These are phyloP conservation scores for Metschnikowia koreensis DNA, from an alignment of 805 yeast genomes.

Conservation along the genomic window DNA sequence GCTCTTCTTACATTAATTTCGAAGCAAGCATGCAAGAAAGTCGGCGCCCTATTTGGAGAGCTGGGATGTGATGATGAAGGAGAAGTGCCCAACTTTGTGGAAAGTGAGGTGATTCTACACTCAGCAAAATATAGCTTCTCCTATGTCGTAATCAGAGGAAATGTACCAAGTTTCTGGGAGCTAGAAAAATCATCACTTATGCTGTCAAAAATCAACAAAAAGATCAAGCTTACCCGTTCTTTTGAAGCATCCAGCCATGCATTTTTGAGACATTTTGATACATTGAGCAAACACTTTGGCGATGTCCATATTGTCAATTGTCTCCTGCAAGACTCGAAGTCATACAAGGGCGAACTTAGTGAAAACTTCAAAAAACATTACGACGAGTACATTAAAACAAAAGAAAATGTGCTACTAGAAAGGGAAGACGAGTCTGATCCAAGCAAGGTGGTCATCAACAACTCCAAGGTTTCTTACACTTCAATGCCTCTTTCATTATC, in stretches of 20 bases:
- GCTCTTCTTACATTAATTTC: constrained; percentile 49
- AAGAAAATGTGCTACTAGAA: constrained; percentile 6
- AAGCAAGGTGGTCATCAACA: constrained; percentile 30
- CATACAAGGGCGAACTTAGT: constrained; percentile 48
- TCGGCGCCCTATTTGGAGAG: constrained; percentile 53
- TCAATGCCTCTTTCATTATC: constrained; percentile 34
- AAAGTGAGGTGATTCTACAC: constrained; percentile 49
- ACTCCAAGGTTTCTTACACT: constrained; percentile 22
- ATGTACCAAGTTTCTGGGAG: constrained; percentile 57
- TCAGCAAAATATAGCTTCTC: constrained; percentile 41
- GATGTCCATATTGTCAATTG: constrained; percentile 51
- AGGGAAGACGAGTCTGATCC: constrained; percentile 8
- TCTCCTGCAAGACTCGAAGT: constrained; percentile 38
- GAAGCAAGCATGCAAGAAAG: constrained; percentile 48
- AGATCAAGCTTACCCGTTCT: constrained; percentile 47
- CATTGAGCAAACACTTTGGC: constrained; percentile 46
- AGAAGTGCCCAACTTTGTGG: constrained; percentile 50
- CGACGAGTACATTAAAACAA: constrained; percentile 8
- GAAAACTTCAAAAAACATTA: constrained; percentile 28
- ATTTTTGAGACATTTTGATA: constrained; percentile 49
- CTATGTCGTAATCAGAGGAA: constrained; percentile 49
- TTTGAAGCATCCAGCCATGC: constrained; percentile 55
- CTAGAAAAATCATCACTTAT: constrained; percentile 39
- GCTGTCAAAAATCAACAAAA: constrained; percentile 36
- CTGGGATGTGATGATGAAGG: constrained; percentile 60